Evolutionary conservation across 768 basidiomycete species (phyloP), one percentile per base, ranked within the genome.

Genomic region (Inosperma sp.): DNA sequence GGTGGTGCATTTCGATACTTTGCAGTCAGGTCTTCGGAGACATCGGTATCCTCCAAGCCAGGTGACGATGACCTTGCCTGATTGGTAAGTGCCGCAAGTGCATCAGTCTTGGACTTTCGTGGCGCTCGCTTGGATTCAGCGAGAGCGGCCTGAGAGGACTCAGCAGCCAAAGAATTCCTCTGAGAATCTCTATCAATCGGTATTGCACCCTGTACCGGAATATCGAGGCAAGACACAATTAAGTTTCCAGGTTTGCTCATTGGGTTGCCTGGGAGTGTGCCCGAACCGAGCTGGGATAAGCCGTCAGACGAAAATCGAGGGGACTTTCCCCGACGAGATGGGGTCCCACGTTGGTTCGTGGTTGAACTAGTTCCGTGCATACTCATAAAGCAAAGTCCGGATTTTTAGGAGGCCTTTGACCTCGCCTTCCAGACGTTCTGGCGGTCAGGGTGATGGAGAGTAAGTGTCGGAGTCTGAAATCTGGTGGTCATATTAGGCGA

Each of bases 31-130:
- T 75, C 72, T 58, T 77, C 73, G 21, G 69, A 64, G 41, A 65
- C 60, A 57, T 78, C 77, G 51, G 72, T 69, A 53, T 83, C 81
- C 56, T 81, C 82, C 52, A 76, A 73, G 43, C 76, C 72, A 53
- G 72, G 65, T 33, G 80, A 78, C 49, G 78, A 71, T 22, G 81
- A 78, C 66, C 77, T 72, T 31, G 80, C 79, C 52, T 85, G 84
- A 59, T 74, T 79, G 66, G 84, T 84, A 48, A 92, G 71, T 19
- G 89, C 90, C 23, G 80, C 86, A 26, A 93, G 73, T 49, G 89
- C 89, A 59, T 92, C 87, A 33, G 84, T 89, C 78, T 93, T 93
- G 59, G 88, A 91, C 77, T 91, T 91, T 66, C 90, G 84, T 46
- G 89, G 88, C 30, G 89, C 87, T 52, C 89, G 79, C 68, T 77